Percentiles rank a stretch among this genome's conserved stretches.
phyloP scores from a whole-genome alignment of 441 rosid genomes.

The Adansonia gregorii region DNA sequence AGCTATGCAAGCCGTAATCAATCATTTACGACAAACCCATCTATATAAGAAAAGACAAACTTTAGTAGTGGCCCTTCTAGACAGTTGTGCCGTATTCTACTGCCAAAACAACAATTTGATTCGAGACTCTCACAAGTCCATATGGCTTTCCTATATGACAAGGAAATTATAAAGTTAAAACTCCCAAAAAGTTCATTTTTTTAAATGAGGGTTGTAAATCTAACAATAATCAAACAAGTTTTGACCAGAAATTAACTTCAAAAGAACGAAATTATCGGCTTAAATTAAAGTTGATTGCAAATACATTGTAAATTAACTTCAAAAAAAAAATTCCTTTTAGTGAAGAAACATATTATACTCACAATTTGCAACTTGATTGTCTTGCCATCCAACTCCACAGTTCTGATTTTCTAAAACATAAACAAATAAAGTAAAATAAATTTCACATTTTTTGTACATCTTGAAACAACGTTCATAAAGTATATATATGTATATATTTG shows the following conservation, averaged over 20 bases:
- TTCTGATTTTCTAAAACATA: constrained; percentile 68
- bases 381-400: constrained; percentile 85
- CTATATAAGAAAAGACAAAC: not conserved
- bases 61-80: not conserved
- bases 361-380: constrained; percentile 86
- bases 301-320: not conserved
- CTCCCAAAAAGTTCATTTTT: not conserved
- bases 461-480: not conserved
- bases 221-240: too few relatives aligned
- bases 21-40: not conserved
- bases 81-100: not conserved
- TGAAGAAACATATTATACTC: constrained; percentile 34
- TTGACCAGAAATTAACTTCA: not conserved
- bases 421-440: not conserved
- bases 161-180: not conserved
- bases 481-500: not conserved
- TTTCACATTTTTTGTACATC: constrained; percentile 16
- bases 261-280: not conserved
- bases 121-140: not conserved
- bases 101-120: not conserved
- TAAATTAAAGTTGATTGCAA: not conserved
- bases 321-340: not conserved
- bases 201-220: not conserved
- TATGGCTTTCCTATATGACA: not conserved
- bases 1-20: not conserved